A percentile compares a stretch with the other conserved stretches of the same genome.
Evolutionary conservation across 2,329 filamentous ascomycete genomes (phyloP).

Genomic region (Sclerotinia borealis): DNA sequence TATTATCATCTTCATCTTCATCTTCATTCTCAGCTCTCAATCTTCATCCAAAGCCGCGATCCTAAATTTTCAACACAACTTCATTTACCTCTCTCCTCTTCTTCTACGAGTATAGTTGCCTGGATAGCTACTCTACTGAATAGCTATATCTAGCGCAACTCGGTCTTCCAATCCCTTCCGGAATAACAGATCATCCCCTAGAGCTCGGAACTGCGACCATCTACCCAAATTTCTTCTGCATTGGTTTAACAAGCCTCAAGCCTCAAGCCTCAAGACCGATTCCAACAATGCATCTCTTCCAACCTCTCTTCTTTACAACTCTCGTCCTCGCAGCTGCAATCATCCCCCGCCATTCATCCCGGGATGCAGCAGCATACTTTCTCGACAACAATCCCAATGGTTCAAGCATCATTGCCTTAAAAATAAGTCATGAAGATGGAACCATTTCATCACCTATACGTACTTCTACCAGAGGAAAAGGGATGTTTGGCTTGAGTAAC

Average conservation of each 20-base stretch:
- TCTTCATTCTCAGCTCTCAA: neutral
- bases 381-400: slow-evolving; percentile 44
- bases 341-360: neutral
- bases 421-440: slow-evolving; percentile 40
- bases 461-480: slow-evolving; percentile 42
- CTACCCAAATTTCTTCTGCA: neutral
- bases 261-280: neutral
- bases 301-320: neutral
- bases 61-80: too few species aligned
- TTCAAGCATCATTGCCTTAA: slow-evolving; percentile 44
- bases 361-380: slow-evolving; percentile 43
- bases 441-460: slow-evolving; percentile 38
- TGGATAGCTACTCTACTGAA: too few species aligned
- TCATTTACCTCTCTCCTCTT: too few species aligned
- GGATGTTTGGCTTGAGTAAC: slow-evolving; percentile 37
- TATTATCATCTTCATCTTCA: neutral
- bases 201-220: neutral
- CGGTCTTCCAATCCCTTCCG: neutral
- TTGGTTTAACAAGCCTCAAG: neutral
- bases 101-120: too few species aligned
- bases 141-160: too few species aligned
- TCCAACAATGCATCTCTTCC: neutral
- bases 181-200: neutral
- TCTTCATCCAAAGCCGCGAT: neutral
- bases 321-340: neutral